phyloP scores from a whole-genome alignment of 2,329 filamentous ascomycete species.

The Waltergamsia citrina region DNA sequence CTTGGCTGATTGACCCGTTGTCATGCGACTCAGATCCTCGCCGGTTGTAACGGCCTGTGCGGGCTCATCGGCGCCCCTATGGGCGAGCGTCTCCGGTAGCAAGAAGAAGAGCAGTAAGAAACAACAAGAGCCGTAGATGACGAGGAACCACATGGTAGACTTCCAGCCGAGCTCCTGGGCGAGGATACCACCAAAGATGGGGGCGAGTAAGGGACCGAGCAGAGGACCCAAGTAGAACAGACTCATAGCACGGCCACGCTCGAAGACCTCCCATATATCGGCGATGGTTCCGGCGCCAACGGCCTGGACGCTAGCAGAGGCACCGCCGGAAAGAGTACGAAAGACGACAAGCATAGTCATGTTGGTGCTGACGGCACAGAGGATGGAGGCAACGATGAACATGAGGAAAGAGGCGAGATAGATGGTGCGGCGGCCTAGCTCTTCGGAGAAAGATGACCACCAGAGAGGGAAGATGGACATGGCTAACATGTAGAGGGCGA shows the following conservation, averaged over 20 bases:
- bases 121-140: constrained; percentile 56
- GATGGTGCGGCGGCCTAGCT: constrained; percentile 63
- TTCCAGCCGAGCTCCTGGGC: constrained; percentile 63
- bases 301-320: constrained; percentile 71
- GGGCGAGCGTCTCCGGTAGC: constrained; percentile 56
- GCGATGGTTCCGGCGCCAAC: constrained; percentile 78
- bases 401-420: constrained; percentile 67
- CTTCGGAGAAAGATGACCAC: constrained; percentile 78
- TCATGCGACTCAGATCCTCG: constrained; percentile 32
- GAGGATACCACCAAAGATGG: constrained; percentile 69
- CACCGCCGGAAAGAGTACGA: constrained; percentile 64
- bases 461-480: constrained; percentile 81
- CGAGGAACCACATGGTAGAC: constrained; percentile 69
- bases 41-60: neutral
- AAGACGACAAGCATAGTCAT: constrained; percentile 72
- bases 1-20: constrained; percentile 53
- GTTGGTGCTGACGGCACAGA: constrained; percentile 58
- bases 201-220: constrained; percentile 63
- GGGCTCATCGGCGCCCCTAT: constrained; percentile 12
- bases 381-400: constrained; percentile 61
- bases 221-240: constrained; percentile 75
- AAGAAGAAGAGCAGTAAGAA: constrained; percentile 47
- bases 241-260: constrained; percentile 73
- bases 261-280: constrained; percentile 65
- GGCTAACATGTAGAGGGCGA: constrained; percentile 72